Evolutionary conservation across 2,329 filamentous ascomycete species (phyloP).

Genomic region (Fusarium vanettenii): DNA sequence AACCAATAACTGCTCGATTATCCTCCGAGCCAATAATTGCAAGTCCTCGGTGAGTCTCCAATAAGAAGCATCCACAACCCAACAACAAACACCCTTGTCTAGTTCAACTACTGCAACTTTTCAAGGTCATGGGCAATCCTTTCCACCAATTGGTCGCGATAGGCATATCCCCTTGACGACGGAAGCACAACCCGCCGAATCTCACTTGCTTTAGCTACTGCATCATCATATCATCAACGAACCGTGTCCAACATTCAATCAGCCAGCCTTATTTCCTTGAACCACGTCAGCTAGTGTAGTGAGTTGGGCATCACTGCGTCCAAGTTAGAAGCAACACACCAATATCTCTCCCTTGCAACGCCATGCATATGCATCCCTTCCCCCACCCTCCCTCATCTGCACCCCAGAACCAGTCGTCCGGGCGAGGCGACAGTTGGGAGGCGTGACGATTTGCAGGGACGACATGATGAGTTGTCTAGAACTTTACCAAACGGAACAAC

Average conservation of each 20-base stretch:
- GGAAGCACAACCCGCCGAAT: background rate
- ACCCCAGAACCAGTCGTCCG: slow-evolving; percentile 36
- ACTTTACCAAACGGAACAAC: background rate
- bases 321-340: background rate
- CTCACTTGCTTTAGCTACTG: background rate
- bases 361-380: slow-evolving; percentile 16
- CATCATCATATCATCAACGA: background rate
- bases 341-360: background rate
- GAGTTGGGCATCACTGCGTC: slow-evolving; percentile 44
- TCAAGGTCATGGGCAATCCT: background rate
- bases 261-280: slow-evolving; percentile 6
- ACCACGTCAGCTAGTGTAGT: slow-evolving; percentile 29
- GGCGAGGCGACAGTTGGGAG: slow-evolving; percentile 11
- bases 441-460: slow-evolving; percentile 3
- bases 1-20: background rate
- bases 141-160: background rate
- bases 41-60: background rate
- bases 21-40: background rate
- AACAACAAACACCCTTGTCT: background rate
- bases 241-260: background rate
- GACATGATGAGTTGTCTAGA: background rate
- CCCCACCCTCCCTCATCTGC: slow-evolving; percentile 5
- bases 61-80: background rate
- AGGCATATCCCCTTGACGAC: background rate
- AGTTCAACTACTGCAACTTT: background rate